phyloP scores from a whole-genome alignment of 1,284 basidiomycete species.

The Neolentinus lepideus region DNA sequence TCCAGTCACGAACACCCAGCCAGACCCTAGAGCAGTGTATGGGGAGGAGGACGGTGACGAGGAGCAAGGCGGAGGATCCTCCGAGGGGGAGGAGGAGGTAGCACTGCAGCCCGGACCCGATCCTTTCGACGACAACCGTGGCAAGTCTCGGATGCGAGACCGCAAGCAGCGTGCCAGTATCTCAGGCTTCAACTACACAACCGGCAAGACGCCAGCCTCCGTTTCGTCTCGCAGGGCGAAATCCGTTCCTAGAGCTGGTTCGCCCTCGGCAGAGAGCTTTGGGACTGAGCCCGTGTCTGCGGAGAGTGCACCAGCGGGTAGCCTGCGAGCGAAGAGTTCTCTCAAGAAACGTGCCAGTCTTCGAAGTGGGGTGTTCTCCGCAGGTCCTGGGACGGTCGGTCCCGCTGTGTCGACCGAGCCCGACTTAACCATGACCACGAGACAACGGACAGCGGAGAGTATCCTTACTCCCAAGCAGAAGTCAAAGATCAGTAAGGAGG shows the following conservation, averaged over 20 bases:
- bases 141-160: neutral
- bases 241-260: neutral
- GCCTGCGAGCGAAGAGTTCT: neutral
- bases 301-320: neutral
- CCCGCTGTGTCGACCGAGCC: slow-evolving; percentile 25
- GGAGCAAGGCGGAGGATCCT: neutral
- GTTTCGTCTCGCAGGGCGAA: neutral
- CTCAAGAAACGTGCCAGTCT: neutral
- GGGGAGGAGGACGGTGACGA: neutral
- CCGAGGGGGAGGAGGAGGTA: too few relatives aligned
- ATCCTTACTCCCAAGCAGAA: slow-evolving; percentile 37
- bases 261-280: neutral
- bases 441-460: slow-evolving; percentile 33
- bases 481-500: slow-evolving; percentile 36
- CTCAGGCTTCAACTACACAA: neutral
- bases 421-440: slow-evolving; percentile 28
- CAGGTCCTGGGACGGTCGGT: slow-evolving; percentile 40
- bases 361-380: slow-evolving; percentile 34
- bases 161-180: neutral
- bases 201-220: neutral
- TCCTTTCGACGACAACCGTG: neutral
- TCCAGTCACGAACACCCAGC: too few relatives aligned
- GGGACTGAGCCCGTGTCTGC: neutral
- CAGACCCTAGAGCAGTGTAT: neutral
- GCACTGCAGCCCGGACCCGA: too few relatives aligned